Evolutionary conservation across 805 yeast species (phyloP).

Genomic region (Saturnispora bothae): DNA sequence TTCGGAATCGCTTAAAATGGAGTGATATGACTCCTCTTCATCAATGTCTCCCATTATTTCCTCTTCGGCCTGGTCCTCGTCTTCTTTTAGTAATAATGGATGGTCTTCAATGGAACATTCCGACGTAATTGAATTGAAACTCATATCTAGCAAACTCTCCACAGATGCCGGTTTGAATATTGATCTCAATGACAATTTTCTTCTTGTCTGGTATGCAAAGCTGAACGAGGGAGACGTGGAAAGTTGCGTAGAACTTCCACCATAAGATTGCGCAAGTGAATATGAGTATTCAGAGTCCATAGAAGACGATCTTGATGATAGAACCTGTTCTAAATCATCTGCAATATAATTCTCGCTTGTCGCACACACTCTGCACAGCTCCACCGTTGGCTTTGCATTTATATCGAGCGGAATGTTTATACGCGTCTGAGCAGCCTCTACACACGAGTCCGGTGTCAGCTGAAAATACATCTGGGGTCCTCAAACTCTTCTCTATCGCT

Average conservation of each 20-base stretch:
- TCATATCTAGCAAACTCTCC: slow-evolving; percentile 1
- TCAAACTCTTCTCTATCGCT: too few relatives aligned
- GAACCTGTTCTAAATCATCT: background rate
- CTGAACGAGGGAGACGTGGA: slow-evolving; percentile 4
- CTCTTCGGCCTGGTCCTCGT: background rate
- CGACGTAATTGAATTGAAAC: background rate
- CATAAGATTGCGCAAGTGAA: too few relatives aligned
- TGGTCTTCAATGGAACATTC: background rate
- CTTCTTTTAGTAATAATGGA: background rate
- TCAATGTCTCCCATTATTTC: background rate
- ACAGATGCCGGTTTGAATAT: background rate
- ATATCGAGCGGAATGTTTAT: background rate
- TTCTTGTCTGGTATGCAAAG: background rate
- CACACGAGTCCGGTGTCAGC: too few relatives aligned
- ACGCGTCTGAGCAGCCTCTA: background rate
- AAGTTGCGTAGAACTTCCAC: slow-evolving; percentile 1
- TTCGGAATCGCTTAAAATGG: too few relatives aligned
- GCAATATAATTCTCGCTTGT: background rate
- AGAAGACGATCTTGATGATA: slow-evolving; percentile 3
- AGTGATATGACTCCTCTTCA: background rate
- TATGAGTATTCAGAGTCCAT: too few relatives aligned
- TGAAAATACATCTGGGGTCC: too few relatives aligned
- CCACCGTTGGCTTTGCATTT: background rate
- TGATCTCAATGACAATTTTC: slow-evolving; percentile 1
- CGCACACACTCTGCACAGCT: background rate